These are phyloP conservation scores for Xylaria grammica DNA, from an alignment of 495 filamentous ascomycete species.

Conservation along the genomic window DNA sequence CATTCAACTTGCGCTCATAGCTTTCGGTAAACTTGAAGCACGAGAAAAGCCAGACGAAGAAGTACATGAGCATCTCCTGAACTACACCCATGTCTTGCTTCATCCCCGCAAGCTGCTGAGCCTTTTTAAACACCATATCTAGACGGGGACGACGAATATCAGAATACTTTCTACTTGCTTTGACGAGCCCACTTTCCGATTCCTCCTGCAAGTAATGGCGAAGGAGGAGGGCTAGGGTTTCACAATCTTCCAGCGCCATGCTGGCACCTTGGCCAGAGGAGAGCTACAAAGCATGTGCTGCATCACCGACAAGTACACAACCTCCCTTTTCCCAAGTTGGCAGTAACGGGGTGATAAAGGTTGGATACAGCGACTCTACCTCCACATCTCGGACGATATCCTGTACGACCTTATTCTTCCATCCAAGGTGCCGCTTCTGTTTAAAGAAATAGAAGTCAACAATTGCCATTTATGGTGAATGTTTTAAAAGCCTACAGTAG, in stretches of 20 bases:
- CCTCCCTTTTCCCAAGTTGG: constrained; percentile 29
- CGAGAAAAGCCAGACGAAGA: constrained; percentile 20
- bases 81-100: constrained; percentile 16
- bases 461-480: neutral
- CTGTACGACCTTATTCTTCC: constrained; percentile 57
- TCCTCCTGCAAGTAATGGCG: constrained; percentile 19
- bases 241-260: constrained; percentile 41
- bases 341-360: constrained; percentile 54
- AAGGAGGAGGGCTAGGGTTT: constrained; percentile 35
- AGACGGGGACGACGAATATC: constrained; percentile 19
- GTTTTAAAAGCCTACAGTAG: too few species aligned
- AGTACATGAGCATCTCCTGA: constrained; percentile 23
- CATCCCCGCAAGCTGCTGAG: constrained; percentile 20
- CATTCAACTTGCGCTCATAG: constrained; percentile 14
- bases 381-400: constrained; percentile 46
- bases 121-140: constrained; percentile 19
- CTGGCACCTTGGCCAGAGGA: constrained; percentile 42
- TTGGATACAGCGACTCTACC: constrained; percentile 58
- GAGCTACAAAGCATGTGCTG: constrained; percentile 51
- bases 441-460: constrained; percentile 12
- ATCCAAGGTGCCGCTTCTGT: constrained; percentile 49
- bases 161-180: constrained; percentile 3
- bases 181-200: neutral
- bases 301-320: constrained; percentile 49
- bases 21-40: constrained; percentile 3